Evolutionary conservation across 2,329 filamentous ascomycete genomes (phyloP), one percentile per base, ranked within the genome.

Genomic region (Penicillium sp.): DNA sequence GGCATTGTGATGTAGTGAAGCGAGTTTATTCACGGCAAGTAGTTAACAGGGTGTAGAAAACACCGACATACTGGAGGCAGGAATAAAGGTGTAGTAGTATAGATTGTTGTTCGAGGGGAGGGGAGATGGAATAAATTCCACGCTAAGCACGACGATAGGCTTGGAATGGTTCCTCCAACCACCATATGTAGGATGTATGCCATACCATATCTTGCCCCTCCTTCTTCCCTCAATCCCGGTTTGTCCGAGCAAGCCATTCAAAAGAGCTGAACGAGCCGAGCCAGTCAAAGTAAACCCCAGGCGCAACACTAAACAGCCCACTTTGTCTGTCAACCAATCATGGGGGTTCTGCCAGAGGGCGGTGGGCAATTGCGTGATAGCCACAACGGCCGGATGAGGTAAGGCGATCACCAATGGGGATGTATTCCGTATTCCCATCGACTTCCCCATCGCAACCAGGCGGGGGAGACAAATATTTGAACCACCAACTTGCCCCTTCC

Each of bases 341-440:
- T 1, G 3, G 19, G 0, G 2, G 53, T 73, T 73, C 68, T 74
- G 73, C 71, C 71, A n/a, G 35, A 24, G 49, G 70, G 72, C 71
- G 70, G 72, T 72, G 59, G 55, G 53, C 56, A 67, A 78, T 78
- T 73, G 74, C 75, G 75, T 78, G 75, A 76, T 76, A 65, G 66
- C n/a, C n/a, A 57, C 33, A 37, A 56, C 38, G 33, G 55, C 62
- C 53, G 61, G 58, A 60, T 60, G 60, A 63, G 57, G 63, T 61
- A 61, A 65, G 59, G 63, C 62, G 58, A 63, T 68, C 65, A 65
- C 47, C 22, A 37, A 54, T 28, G 45, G 17, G 15, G 37, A 26
- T 57, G 55, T 58, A 56, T 51, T 49, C 28, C n/a, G n/a, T n/a
- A n/a, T n/a, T n/a, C n/a, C 28, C 28, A 30, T 30, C 8, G 28